A percentile compares a stretch with the other conserved stretches of the same genome.
Conservation (phyloP, 805 yeast genomes). For the Scheffersomyces amazonensis region DNA sequence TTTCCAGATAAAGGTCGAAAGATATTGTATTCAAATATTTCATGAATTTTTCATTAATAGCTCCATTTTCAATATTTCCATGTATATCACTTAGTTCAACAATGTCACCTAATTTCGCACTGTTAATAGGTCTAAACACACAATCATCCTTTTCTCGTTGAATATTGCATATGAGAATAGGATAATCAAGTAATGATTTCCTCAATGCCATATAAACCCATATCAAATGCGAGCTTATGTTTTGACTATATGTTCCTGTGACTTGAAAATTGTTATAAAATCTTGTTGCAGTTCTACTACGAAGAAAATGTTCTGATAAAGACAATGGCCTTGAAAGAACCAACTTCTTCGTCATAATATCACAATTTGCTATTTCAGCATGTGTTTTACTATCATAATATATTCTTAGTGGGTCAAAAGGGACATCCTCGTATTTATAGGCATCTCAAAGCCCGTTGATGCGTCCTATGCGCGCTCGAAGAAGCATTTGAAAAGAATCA, state of each 20-base stretch:
- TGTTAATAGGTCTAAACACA: conserved; percentile 21
- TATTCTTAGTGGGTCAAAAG: no score
- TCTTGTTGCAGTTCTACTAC: conserved; percentile 27
- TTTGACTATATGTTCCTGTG: conserved; percentile 26
- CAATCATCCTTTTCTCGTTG: conserved; percentile 11
- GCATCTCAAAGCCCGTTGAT: no score
- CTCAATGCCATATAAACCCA: conserved; percentile 26
- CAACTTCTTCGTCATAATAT: background rate
- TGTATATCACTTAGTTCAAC: conserved; percentile 10
- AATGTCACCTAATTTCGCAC: conserved; percentile 22
- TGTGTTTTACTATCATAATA: no score
- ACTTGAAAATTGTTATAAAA: conserved; percentile 33
- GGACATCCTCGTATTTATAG: background rate
- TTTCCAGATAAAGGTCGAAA: conserved; percentile 19
- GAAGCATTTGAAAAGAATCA: no score
- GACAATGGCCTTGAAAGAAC: conserved; percentile 22
- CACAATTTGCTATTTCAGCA: no score
- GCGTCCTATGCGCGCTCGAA: no score
- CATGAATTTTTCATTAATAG: conserved; percentile 27
- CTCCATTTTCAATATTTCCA: conserved; percentile 12
- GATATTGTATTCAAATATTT: conserved; percentile 14
- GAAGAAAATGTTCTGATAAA: conserved; percentile 29
- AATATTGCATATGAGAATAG: conserved; percentile 29
- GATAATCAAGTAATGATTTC: conserved; percentile 31
- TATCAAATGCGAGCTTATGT: conserved; percentile 9